These are phyloP conservation scores for Candida piceae DNA, from an alignment of 805 yeast genomes.

Conservation along the genomic window DNA sequence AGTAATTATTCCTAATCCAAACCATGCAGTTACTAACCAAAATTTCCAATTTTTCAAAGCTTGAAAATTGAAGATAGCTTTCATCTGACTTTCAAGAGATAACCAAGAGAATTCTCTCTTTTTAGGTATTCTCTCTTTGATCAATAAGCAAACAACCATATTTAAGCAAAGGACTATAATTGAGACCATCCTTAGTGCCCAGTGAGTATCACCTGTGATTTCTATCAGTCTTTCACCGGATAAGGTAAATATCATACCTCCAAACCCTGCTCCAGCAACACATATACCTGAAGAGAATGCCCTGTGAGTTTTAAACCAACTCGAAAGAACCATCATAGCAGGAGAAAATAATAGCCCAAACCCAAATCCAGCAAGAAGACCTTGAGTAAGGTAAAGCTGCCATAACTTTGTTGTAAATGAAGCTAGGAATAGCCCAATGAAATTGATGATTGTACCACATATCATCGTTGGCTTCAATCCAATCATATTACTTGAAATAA, in stretches of 20 bases:
- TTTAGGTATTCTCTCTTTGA: conserved; percentile 38
- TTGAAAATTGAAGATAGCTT: conserved; percentile 9
- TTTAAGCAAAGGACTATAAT: conserved; percentile 35
- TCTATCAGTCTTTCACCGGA: conserved; percentile 33
- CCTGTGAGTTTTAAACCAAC: conserved; percentile 48
- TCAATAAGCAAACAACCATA: conserved; percentile 35
- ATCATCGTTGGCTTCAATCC: conserved; percentile 20
- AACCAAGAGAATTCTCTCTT: conserved; percentile 7
- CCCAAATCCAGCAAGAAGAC: conserved; percentile 45
- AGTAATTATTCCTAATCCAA: conserved; percentile 34
- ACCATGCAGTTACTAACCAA: conserved; percentile 18
- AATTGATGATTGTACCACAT: conserved; percentile 38
- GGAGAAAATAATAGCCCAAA: conserved; percentile 48
- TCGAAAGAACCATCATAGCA: conserved; percentile 41
- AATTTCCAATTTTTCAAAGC: conserved; percentile 16
- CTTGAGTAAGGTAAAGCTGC: conserved; percentile 50
- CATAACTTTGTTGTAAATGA: conserved; percentile 45
- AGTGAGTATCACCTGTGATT: conserved; percentile 35
- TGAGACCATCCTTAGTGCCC: conserved; percentile 41
- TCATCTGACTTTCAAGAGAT: conserved; percentile 8
- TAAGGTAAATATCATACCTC: conserved; percentile 35
- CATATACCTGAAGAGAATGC: conserved; percentile 37
- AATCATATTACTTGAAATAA: conserved; percentile 11
- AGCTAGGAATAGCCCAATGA: conserved; percentile 45
- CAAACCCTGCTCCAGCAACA: conserved; percentile 38